Conservation (phyloP, 1,139 yeast species). For the Geotrichum phurueaensis region DNA sequence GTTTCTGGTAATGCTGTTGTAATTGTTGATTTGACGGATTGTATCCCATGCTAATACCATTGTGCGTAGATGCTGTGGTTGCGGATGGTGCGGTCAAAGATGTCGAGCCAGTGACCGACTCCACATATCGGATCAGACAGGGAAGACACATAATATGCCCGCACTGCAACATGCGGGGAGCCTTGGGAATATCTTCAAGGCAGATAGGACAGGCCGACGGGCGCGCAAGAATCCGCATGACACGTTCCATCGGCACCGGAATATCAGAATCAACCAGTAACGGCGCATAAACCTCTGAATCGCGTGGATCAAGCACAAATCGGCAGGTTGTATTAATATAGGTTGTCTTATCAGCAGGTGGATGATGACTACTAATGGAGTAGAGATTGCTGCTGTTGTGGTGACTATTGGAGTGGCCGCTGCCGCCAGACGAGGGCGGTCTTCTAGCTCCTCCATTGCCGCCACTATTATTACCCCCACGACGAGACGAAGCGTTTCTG, state of each 20-base stretch:
- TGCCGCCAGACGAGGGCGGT: neutral
- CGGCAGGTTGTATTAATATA: conserved; percentile 82
- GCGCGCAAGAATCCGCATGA: conserved; percentile 66
- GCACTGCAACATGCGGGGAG: conserved; percentile 92
- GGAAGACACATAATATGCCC: conserved; percentile 88
- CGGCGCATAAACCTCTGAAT: conserved; percentile 45
- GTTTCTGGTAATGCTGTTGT: conserved; percentile 41
- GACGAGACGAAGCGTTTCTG: conserved; percentile 6
- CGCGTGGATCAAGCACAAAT: conserved; percentile 59
- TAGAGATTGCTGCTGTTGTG: neutral
- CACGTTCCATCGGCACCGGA: conserved; percentile 55
- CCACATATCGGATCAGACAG: conserved; percentile 69
- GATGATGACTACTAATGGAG: conserved; percentile 5
- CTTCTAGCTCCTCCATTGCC: conserved; percentile 1
- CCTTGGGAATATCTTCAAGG: conserved; percentile 71
- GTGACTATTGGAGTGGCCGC: neutral
- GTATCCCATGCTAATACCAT: neutral
- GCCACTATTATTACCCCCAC: conserved; percentile 13
- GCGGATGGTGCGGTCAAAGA: conserved; percentile 17
- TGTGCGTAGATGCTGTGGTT: neutral
- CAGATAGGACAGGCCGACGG: conserved; percentile 89
- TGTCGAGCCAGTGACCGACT: conserved; percentile 42
- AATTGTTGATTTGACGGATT: conserved; percentile 14
- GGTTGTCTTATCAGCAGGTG: conserved; percentile 53
- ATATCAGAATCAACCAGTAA: conserved; percentile 70